Base-by-base conservation (phyloP, 2,329 filamentous ascomycete genomes). In the Fusarium algeriense region DNA sequence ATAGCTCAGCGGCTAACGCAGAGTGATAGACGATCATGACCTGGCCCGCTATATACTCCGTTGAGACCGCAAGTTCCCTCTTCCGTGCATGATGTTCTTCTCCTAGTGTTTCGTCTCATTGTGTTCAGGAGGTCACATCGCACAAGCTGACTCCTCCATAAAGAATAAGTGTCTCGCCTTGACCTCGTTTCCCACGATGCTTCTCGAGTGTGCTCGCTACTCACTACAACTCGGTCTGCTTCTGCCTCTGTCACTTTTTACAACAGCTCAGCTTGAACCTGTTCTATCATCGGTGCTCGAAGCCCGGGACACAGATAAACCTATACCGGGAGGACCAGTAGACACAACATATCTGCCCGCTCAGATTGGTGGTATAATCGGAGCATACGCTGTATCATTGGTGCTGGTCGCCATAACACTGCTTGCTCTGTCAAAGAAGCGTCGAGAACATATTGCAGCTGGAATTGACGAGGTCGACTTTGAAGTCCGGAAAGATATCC, bases 301-400 rank as follows among this genome's bases (percentile, higher is more conserved):
- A 35, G 56, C 78, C 50, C 76, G 75, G 67, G 63, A 76, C 71
- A 86, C 89, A 80, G 83, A 90, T 81, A 89, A 88, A 11, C 87
- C 90, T 12, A 79, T 90, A 46, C 90, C 90, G 43, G 84, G 85
- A 60, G 81, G 85, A 74, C 88, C 90, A 40, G 80, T 89, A 52
- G 84, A 94, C 78, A 83, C 83, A 70, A 82, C 86, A 20, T 89
- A 92, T 60, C 88, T 98, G 26, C 93, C 94, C 20, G 91, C 90
- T 64, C 92, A 98, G 81, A 91, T 98, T 74, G 92, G 92, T 70
- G 93, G 91, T 73, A 92, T 98, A 66, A 87, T 95, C 64, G 94
- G 91, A 67, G 91, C 93, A 64, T 98, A 98, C 88, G 86, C 95
- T 64, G 80, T 93, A 67, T 93, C 90, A 38, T 86, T 97, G 77